Evolutionary conservation across 768 basidiomycete species (phyloP), one percentile per base, ranked within the genome.

Genomic region (Serendipita indica): DNA sequence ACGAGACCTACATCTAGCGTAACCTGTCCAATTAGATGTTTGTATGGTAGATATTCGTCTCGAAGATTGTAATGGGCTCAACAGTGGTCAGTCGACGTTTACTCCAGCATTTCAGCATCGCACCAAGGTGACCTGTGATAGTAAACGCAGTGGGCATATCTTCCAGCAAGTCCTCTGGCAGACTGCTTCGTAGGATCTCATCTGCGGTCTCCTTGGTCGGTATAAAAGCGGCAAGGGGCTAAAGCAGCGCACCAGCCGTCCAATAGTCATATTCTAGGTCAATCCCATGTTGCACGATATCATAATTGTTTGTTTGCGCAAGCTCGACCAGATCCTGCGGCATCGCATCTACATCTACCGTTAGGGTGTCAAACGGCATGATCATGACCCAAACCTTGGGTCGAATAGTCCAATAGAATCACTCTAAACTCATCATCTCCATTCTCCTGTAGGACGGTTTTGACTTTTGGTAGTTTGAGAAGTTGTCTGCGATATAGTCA

Each of bases 61-160:
- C 85, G 81, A 33, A 99, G 77, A 68, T 99, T 99, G 56, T 97
- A 70, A 67, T 98, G 96, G 0, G 89, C 94, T 96, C 60, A 20
- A 28, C 10, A 59, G 10, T 12, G 28, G 37, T 52, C 16, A 49
- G 1, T 41, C 1, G 3, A 56, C 41, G 18, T 7, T 39, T 49
- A 1, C 58, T 25, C 18, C 41, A n/a, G 16, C 5, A 43, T 18
- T 5, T n/a, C 5, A n/a, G 5, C n/a, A 56, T 37, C 79, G 58
- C 64, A 87, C 92, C 93, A 56, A 99, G 82, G 69, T 99, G 96
- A 0, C 94, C 94, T 0, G 82, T 87, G 57, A 80, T 77, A 5
- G 93, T 84, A 71, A 92, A 98, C 0, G 90, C 87, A 0, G 81
- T 80, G 0, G 96, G 96, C 0, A 88, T 81, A 16, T 83, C 86